These are phyloP conservation scores for Komagataella populi DNA, from an alignment of 805 yeast genomes.

Conservation along the genomic window DNA sequence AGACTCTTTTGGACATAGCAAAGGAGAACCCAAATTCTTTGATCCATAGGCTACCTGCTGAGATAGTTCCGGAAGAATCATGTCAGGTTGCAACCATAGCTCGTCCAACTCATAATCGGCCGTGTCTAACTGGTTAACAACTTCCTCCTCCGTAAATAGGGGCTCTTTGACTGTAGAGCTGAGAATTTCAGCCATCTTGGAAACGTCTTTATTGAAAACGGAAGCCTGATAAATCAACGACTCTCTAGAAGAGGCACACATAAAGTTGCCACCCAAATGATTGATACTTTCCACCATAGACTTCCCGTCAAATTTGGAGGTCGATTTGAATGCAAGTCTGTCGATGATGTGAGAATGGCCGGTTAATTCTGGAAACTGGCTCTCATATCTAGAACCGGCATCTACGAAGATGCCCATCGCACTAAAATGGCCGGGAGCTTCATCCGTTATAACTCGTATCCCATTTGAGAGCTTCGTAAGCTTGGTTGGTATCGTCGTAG, in stretches of 20 bases:
- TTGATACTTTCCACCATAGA: constrained; percentile 69
- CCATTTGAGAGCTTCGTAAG: constrained; percentile 50
- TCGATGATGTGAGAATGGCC: constrained; percentile 82
- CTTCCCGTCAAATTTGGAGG: constrained; percentile 40
- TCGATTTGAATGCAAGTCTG: constrained; percentile 72
- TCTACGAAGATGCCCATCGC: constrained; percentile 82
- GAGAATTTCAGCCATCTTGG: constrained; percentile 60
- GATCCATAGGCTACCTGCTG: constrained; percentile 69
- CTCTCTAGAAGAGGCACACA: constrained; percentile 87
- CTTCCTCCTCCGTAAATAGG: constrained; percentile 48
- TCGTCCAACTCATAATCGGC: constrained; percentile 76
- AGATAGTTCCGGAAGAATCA: constrained; percentile 78
- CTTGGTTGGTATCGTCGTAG: constrained; percentile 7
- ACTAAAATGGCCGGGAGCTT: constrained; percentile 80
- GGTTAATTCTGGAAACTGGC: constrained; percentile 25
- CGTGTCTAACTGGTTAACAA: constrained; percentile 57
- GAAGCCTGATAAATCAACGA: constrained; percentile 89
- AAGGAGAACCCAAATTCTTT: constrained; percentile 74
- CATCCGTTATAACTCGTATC: constrained; percentile 68
- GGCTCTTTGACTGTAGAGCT: constrained; percentile 74
- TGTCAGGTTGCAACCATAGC: constrained; percentile 70
- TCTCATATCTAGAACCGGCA: constrained; percentile 85
- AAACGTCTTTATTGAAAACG: constrained; percentile 78
- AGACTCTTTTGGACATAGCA: constrained; percentile 65
- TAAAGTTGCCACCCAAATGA: constrained; percentile 83